Evolutionary conservation across 208 protist genomes (phyloP), one percentile per base, ranked within the genome.

Genomic region (Wallacemonas rigidus): DNA sequence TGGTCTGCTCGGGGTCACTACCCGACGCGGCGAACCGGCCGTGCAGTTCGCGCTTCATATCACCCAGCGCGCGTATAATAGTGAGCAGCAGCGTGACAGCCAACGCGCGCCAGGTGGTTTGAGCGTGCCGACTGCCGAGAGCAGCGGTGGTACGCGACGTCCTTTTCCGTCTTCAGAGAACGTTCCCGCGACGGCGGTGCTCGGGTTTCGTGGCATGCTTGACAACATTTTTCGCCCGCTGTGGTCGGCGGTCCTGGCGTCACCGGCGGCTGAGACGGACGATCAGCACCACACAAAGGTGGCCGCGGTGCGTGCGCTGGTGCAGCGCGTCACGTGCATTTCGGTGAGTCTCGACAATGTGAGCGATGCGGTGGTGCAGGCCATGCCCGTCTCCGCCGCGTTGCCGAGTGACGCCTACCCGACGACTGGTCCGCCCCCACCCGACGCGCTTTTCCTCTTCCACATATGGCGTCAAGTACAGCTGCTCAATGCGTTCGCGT

Each of bases 381-480:
- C 94, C 57, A 68, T 98, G 75, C 44, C 71, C 15, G 36, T 50
- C 43, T 56, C 50, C 15, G 54, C 41, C 15, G 40, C 6, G 9
- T 51, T 60, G 17, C 38, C 44, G n/a, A 17, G 67, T 55, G 60
- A 76, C 67, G 74, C 72, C 2, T 67, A 89, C 17, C 97, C 93
- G 90, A 75, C 60, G 17, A 74, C 51, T 7, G 74, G 77, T 15
- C 68, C 87, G 15, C 95, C 97, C 57, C 98, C 98, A 53, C 98
- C 98, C 0, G 99, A 99, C 75, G 85, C 86, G n/a, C 99, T 99
- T 79, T 99, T 98, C 67, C 85, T 92, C 26, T 99, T 96, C 80
- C 99, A 99, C 77, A 80, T 99, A 26, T 99, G 98, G 84, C 93
- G 98, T 47, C 99, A 99, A 81, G 76, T 99, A 40, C 72, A 94